Evolutionary conservation across 192 early-diverging fungal genomes (phyloP).

Genomic region (Umbelopsis sp.): DNA sequence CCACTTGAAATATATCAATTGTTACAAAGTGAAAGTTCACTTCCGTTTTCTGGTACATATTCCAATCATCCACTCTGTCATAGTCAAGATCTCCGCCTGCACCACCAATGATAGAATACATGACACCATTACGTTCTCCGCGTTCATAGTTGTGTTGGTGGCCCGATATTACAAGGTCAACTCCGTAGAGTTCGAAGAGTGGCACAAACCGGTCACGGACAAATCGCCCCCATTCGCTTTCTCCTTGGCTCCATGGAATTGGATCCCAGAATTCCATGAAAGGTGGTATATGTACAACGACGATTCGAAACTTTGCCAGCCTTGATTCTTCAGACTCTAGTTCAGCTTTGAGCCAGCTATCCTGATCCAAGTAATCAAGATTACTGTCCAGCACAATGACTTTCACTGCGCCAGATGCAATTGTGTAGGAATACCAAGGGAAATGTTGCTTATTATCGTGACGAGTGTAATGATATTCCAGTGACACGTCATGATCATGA

Average conservation of each 20-base stretch:
- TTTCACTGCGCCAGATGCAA: slow-evolving; percentile 55
- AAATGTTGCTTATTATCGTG: slow-evolving; percentile 45
- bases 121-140: slow-evolving; percentile 50
- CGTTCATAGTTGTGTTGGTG: slow-evolving; percentile 83
- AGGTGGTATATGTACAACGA: slow-evolving; percentile 74
- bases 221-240: slow-evolving; percentile 74
- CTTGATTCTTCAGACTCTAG: slow-evolving; percentile 54
- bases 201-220: slow-evolving; percentile 64
- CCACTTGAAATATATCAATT: slow-evolving; percentile 34
- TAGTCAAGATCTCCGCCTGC: slow-evolving; percentile 68
- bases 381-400: slow-evolving; percentile 73
- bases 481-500: slow-evolving; percentile 66
- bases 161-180: slow-evolving; percentile 76
- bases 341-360: slow-evolving; percentile 61
- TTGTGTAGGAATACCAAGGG: slow-evolving; percentile 56
- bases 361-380: slow-evolving; percentile 60
- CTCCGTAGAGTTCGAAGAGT: slow-evolving; percentile 63
- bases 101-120: slow-evolving; percentile 74
- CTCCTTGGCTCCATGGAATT: slow-evolving; percentile 63
- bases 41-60: slow-evolving; percentile 58
- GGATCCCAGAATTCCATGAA: slow-evolving; percentile 79
- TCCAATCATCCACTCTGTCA: slow-evolving; percentile 61
- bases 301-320: slow-evolving; percentile 59
- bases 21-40: slow-evolving; percentile 55
- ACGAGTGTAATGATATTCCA: slow-evolving; percentile 51